These are phyloP conservation scores for Botryotinia convoluta DNA, from an alignment of 2,329 filamentous ascomycete species.

Conservation along the genomic window DNA sequence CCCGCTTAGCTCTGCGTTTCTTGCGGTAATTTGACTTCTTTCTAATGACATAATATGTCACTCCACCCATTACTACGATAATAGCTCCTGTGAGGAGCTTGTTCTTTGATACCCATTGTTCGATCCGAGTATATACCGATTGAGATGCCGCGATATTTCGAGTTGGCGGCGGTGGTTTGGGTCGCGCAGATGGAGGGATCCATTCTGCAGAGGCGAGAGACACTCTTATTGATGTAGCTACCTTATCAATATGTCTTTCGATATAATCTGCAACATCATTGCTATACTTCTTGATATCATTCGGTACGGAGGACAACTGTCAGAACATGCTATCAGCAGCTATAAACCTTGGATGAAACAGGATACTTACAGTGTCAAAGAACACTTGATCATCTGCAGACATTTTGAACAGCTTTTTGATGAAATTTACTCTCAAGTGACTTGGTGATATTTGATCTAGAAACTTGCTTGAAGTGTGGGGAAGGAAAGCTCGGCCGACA, in stretches of 20 bases:
- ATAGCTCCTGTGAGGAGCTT: constrained; percentile 71
- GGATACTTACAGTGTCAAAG: constrained; percentile 66
- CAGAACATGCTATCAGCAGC: constrained; percentile 8
- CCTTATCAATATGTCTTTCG: constrained; percentile 75
- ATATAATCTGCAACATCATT: constrained; percentile 74
- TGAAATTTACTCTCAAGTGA: not conserved
- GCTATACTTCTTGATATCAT: constrained; percentile 69
- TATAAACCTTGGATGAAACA: not conserved
- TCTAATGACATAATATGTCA: constrained; percentile 47
- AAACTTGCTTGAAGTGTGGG: constrained; percentile 17
- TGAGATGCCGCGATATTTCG: constrained; percentile 24
- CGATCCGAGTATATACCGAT: constrained; percentile 51
- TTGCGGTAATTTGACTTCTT: constrained; percentile 57
- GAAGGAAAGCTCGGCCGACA: not conserved
- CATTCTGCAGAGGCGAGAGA: constrained; percentile 65
- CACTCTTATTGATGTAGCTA: constrained; percentile 69
- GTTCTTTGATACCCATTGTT: constrained; percentile 71
- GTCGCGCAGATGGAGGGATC: constrained; percentile 68
- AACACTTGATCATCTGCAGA: constrained; percentile 77
- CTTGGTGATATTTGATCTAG: constrained; percentile 4
- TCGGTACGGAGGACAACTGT: constrained; percentile 56
- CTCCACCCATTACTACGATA: constrained; percentile 68
- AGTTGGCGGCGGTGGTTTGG: constrained; percentile 48
- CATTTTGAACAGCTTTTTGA: constrained; percentile 51
- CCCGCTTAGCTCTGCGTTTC: constrained; percentile 73